Evolutionary conservation across 352 stramenopile genomes (phyloP).

Genomic region (Phytopythium cucurbitacearum): DNA sequence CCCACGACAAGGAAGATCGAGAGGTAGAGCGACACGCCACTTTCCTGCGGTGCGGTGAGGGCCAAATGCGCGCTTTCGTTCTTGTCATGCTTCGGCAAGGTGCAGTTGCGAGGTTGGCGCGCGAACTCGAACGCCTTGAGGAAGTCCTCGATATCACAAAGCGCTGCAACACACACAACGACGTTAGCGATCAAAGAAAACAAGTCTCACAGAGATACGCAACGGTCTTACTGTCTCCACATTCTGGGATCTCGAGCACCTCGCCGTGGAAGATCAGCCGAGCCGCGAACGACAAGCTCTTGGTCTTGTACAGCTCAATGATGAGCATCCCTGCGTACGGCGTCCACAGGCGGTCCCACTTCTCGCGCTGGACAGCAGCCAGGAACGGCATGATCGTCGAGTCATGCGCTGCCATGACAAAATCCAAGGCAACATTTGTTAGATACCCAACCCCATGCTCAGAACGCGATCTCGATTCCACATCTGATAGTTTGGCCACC

Average conservation of each 20-base stretch:
- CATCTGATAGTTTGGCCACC: neutral
- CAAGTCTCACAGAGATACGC: neutral
- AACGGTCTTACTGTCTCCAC: conserved; percentile 50
- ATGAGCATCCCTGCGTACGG: conserved; percentile 75
- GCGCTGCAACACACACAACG: conserved; percentile 12
- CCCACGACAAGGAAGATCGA: conserved; percentile 52
- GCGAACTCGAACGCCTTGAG: conserved; percentile 51
- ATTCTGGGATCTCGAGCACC: conserved; percentile 64
- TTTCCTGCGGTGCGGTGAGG: conserved; percentile 3
- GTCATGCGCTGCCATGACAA: conserved; percentile 42
- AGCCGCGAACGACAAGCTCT: conserved; percentile 40
- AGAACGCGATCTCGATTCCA: neutral
- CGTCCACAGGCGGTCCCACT: conserved; percentile 83
- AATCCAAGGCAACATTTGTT: too few relatives aligned
- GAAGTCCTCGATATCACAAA: conserved; percentile 67
- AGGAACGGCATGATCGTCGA: conserved; percentile 87
- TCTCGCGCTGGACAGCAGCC: conserved; percentile 56
- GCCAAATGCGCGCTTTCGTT: conserved; percentile 9
- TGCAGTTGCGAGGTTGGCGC: conserved; percentile 49
- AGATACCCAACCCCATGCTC: neutral
- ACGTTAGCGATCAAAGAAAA: conserved; percentile 6
- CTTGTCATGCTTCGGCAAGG: conserved; percentile 26
- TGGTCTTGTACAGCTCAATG: conserved; percentile 82
- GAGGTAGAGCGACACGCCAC: conserved; percentile 37
- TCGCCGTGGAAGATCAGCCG: conserved; percentile 78